phyloP scores from a whole-genome alignment of 2,329 filamentous ascomycete species.

The Sclerotinia minor region DNA sequence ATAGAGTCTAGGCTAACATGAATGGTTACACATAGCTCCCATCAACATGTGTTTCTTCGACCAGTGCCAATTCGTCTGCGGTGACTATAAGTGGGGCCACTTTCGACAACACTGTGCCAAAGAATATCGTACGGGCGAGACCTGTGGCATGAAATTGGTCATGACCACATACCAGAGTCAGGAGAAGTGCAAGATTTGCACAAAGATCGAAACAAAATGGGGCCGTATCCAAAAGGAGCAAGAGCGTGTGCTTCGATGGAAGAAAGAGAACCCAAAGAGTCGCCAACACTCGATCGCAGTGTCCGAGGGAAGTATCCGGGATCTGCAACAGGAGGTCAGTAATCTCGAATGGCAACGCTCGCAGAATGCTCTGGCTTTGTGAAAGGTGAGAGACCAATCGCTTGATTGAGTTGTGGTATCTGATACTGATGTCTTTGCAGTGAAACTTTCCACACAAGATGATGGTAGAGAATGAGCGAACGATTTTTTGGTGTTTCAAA shows the following conservation, averaged over 20 bases:
- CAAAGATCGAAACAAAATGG: conserved; percentile 83
- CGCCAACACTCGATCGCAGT: conserved; percentile 71
- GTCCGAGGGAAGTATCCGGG: conserved; percentile 67
- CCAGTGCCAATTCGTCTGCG: conserved; percentile 79
- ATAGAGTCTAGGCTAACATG: conserved; percentile 29
- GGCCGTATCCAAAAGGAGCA: conserved; percentile 73
- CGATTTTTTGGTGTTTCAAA: conserved; percentile 24
- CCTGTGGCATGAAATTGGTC: conserved; percentile 89
- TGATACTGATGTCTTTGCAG: conserved; percentile 23
- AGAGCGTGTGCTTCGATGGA: conserved; percentile 75
- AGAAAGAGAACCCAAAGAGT: conserved; percentile 53
- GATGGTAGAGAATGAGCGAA: conserved; percentile 12
- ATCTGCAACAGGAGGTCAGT: conserved; percentile 61
- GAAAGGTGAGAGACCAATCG: conserved; percentile 25
- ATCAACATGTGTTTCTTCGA: conserved; percentile 92
- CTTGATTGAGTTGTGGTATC: background rate
- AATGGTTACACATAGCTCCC: conserved; percentile 26
- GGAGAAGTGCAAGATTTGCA: conserved; percentile 76
- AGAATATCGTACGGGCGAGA: conserved; percentile 94
- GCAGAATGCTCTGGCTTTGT: conserved; percentile 21
- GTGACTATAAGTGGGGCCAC: conserved; percentile 92
- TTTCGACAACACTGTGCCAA: conserved; percentile 92
- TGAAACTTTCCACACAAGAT: conserved; percentile 10
- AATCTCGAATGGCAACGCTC: conserved; percentile 43
- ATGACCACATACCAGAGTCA: conserved; percentile 66